phyloP scores from a whole-genome alignment of 345 rosid species.

The Toxicodendron radicans region DNA sequence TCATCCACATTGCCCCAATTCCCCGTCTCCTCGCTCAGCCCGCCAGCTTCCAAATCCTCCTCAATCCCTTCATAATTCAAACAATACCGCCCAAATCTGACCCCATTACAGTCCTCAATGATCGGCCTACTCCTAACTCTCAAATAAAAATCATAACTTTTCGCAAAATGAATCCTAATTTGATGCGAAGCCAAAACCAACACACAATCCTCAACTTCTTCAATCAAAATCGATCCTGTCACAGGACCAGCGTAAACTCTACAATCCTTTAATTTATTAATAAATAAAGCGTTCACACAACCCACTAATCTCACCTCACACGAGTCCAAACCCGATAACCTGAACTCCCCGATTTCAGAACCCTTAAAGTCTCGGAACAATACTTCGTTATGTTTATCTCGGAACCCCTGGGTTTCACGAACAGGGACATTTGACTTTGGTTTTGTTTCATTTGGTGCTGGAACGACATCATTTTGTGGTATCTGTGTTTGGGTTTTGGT shows the following conservation, averaged over 20 bases:
- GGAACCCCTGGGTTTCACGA: conserved; percentile 66
- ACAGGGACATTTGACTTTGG: conserved; percentile 19
- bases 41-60: conserved; percentile 57
- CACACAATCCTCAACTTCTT: conserved; percentile 53
- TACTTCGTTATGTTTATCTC: conserved; percentile 45
- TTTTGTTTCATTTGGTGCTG: neutral
- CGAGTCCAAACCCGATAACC: conserved; percentile 63
- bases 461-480: neutral
- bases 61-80: conserved; percentile 66
- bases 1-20: conserved; percentile 88
- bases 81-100: conserved; percentile 76
- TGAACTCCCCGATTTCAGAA: conserved; percentile 65
- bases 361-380: conserved; percentile 48
- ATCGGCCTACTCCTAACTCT: conserved; percentile 84
- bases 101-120: conserved; percentile 15
- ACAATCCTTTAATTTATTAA: conserved; percentile 57
- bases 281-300: conserved; percentile 50
- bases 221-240: conserved; percentile 76
- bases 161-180: conserved; percentile 74
- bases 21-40: conserved; percentile 58
- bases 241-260: conserved; percentile 68
- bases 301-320: conserved; percentile 67
- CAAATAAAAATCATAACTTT: conserved; percentile 62
- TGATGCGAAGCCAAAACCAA: conserved; percentile 83
- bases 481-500: conserved; percentile 22